These are phyloP conservation scores for Monosporascus sp. DNA, from an alignment of 2,329 filamentous ascomycete species.

Conservation along the genomic window DNA sequence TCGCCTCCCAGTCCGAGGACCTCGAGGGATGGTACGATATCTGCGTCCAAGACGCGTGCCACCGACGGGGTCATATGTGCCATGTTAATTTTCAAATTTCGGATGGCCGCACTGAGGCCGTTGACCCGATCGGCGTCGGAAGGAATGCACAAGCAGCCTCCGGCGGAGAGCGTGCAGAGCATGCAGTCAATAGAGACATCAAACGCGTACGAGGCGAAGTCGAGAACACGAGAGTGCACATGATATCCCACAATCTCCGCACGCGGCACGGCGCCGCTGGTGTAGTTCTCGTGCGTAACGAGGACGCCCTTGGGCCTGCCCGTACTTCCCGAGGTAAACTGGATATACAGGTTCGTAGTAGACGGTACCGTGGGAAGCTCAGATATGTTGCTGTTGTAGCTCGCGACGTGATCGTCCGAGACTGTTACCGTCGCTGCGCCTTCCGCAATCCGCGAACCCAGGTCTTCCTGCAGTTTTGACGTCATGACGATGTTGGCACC, in stretches of 20 bases:
- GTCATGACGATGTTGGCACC: conserved; percentile 34
- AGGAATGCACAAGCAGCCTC: conserved; percentile 48
- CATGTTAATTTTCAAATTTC: conserved; percentile 41
- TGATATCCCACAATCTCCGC: conserved; percentile 37
- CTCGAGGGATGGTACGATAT: conserved; percentile 40
- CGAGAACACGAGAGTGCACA: conserved; percentile 36
- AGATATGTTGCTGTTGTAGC: conserved; percentile 10
- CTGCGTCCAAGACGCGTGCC: conserved; percentile 39
- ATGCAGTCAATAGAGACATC: conserved; percentile 52
- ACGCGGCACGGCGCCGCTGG: conserved; percentile 39
- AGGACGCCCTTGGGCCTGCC: conserved; percentile 60
- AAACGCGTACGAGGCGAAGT: conserved; percentile 49
- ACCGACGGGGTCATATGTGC: conserved; percentile 48
- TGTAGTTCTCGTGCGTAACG: conserved; percentile 42
- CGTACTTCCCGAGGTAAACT: conserved; percentile 62
- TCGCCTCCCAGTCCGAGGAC: conserved; percentile 47
- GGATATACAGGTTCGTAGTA: conserved; percentile 44
- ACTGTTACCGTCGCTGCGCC: conserved; percentile 28
- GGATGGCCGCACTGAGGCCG: conserved; percentile 40
- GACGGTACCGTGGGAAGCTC: conserved; percentile 31
- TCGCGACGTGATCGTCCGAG: conserved; percentile 20
- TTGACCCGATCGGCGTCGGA: conserved; percentile 50
- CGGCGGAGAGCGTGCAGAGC: conserved; percentile 45
- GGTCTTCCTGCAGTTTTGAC: conserved; percentile 32
- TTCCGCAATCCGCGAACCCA: conserved; percentile 33